phyloP scores from a whole-genome alignment of 2,329 filamentous ascomycete species.

The Pseudogymnoascus destructans region DNA sequence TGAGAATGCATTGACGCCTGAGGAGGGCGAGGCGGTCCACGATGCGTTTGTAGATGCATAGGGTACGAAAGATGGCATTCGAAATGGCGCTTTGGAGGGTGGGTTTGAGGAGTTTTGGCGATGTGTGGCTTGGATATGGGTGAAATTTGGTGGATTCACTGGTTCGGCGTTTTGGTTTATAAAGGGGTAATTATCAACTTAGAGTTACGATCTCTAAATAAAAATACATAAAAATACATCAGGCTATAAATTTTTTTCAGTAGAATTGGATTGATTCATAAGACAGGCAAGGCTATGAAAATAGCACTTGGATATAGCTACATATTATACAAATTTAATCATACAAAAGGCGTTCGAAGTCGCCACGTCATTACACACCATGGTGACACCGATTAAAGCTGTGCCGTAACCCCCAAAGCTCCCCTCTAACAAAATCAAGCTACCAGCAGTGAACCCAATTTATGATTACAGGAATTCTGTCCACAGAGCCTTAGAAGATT shows the following conservation, averaged over 20 bases:
- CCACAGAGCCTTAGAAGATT: not conserved
- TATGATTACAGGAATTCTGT: not conserved
- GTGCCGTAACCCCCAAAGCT: not conserved
- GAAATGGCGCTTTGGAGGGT: not conserved
- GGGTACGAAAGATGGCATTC: conserved; percentile 8
- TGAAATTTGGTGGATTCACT: not conserved
- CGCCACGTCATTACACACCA: not conserved
- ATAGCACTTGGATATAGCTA: not conserved
- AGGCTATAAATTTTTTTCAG: not conserved
- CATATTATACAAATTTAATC: conserved; percentile 7
- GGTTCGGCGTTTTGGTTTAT: not conserved
- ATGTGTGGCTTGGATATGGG: not conserved
- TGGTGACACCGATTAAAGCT: not conserved
- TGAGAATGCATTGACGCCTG: conserved; percentile 67
- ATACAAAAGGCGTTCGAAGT: not conserved
- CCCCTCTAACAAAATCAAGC: not conserved
- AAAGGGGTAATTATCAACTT: not conserved
- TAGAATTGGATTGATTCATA: not conserved
- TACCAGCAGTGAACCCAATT: not conserved
- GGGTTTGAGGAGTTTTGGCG: not conserved
- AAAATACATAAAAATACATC: not conserved
- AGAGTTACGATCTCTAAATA: not conserved
- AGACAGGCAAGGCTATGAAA: not conserved
- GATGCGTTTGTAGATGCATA: conserved; percentile 19
- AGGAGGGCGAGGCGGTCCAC: conserved; percentile 50